phyloP scores from a whole-genome alignment of 108 stramenopile species.

The Seminavis robusta region DNA sequence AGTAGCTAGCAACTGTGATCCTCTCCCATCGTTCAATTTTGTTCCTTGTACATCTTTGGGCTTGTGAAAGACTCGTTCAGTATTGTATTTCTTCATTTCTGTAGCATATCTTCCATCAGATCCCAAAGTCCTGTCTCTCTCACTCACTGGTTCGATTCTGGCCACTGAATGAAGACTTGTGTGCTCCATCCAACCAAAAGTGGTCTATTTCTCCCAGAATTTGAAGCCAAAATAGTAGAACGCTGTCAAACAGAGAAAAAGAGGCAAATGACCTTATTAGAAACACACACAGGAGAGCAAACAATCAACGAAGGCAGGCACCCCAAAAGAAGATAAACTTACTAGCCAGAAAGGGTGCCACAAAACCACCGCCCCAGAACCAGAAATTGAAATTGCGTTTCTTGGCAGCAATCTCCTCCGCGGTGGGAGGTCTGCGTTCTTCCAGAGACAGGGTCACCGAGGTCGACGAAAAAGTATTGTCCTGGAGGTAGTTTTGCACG shows the following conservation, averaged over 20 bases:
- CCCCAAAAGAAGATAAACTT: slow-evolving; percentile 29
- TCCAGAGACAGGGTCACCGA: slow-evolving; percentile 53
- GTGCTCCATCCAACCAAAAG: no score
- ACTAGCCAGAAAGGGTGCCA: slow-evolving; percentile 83
- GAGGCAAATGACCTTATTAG: not conserved
- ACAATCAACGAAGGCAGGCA: not conserved
- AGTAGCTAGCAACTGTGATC: no score
- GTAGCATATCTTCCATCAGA: no score
- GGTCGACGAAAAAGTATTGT: no score
- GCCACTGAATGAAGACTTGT: no score
- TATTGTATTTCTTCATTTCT: no score
- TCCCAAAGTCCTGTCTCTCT: no score
- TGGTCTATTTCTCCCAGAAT: slow-evolving; percentile 85
- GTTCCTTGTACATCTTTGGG: no score
- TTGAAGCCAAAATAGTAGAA: slow-evolving; percentile 78
- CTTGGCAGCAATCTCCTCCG: slow-evolving; percentile 80
- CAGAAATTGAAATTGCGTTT: slow-evolving; percentile 74
- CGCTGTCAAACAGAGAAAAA: not conserved
- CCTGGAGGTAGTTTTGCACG: no score
- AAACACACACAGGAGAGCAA: not conserved
- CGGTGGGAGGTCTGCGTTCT: slow-evolving; percentile 74
- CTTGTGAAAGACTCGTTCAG: no score
- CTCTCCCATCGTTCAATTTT: no score
- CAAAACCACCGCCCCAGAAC: slow-evolving; percentile 83
- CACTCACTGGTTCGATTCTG: no score